Conservation (phyloP, 2,329 filamentous ascomycete genomes). For the Colletotrichum phormii region DNA sequence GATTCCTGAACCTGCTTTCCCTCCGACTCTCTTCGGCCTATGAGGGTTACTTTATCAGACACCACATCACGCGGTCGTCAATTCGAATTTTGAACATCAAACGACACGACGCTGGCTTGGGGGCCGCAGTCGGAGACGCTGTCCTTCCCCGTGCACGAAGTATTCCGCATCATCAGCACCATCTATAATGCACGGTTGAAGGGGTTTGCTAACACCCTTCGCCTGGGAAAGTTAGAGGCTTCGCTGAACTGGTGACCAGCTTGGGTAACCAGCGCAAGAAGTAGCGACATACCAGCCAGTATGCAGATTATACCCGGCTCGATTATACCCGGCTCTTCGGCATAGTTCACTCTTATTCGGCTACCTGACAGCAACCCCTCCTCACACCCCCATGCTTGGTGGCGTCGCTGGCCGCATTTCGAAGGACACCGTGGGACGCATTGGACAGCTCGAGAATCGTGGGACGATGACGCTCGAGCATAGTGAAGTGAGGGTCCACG, state of each 20-base stretch:
- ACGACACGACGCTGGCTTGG: not conserved
- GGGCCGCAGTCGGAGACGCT: not conserved
- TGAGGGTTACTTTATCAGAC: conserved; percentile 2
- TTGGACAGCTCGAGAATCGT: conserved; percentile 28
- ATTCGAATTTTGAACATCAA: not conserved
- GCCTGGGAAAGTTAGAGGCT: not conserved
- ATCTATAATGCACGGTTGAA: conserved; percentile 11
- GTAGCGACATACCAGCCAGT: conserved; percentile 27
- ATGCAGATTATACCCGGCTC: conserved; percentile 25
- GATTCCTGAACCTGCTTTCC: conserved; percentile 4
- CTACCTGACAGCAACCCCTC: conserved; percentile 14
- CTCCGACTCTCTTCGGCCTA: not conserved
- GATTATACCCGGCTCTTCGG: conserved; percentile 29
- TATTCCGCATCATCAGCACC: not conserved
- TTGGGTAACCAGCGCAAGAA: conserved; percentile 20
- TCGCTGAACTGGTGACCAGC: conserved; percentile 26
- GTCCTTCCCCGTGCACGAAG: not conserved
- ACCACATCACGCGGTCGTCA: conserved; percentile 5
- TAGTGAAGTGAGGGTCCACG: conserved; percentile 35
- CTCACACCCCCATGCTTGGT: conserved; percentile 1
- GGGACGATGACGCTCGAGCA: conserved; percentile 37
- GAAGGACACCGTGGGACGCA: conserved; percentile 28
- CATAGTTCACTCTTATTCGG: conserved; percentile 13
- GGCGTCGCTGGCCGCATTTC: conserved; percentile 27
- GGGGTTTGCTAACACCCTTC: conserved; percentile 1